Evolutionary conservation across 768 basidiomycete genomes (phyloP).

Genomic region (Podaxis carcinomalis): DNA sequence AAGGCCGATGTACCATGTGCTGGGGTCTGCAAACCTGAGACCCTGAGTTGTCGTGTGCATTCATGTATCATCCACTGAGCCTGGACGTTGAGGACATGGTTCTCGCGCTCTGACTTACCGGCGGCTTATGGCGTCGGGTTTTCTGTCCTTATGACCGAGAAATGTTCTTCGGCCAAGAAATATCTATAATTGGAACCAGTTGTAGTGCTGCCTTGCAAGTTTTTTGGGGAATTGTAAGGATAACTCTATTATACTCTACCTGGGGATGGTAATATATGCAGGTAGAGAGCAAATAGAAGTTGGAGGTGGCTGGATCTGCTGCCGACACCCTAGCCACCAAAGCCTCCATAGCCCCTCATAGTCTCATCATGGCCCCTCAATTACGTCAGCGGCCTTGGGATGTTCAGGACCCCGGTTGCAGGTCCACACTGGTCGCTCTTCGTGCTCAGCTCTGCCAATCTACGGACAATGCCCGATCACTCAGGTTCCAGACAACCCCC

Average conservation of each 20-base stretch:
- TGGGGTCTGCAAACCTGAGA: not conserved
- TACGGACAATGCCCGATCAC: slow-evolving; percentile 5
- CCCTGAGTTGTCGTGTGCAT: not conserved
- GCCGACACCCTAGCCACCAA: too few species aligned
- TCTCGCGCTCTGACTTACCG: slow-evolving; percentile 3
- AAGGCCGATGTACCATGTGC: not conserved
- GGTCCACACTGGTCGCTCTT: not conserved
- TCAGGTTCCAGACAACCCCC: slow-evolving; percentile 1
- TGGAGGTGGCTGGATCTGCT: too few species aligned
- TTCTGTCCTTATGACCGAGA: slow-evolving; percentile 6
- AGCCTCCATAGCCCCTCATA: not conserved
- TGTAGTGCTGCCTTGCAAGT: not conserved
- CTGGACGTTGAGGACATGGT: not conserved
- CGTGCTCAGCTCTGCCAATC: not conserved
- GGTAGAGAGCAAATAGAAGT: not conserved
- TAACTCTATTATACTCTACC: not conserved
- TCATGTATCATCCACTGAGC: not conserved
- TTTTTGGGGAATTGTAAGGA: not conserved
- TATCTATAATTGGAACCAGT: not conserved
- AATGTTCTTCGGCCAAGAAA: not conserved
- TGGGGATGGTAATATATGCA: not conserved
- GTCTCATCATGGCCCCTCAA: not conserved
- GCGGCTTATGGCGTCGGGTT: slow-evolving; percentile 9
- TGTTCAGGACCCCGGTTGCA: not conserved
- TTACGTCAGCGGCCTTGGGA: slow-evolving; percentile 4